Evolutionary conservation across 352 stramenopile species (phyloP).

Genomic region (Globisporangium viniferum): DNA sequence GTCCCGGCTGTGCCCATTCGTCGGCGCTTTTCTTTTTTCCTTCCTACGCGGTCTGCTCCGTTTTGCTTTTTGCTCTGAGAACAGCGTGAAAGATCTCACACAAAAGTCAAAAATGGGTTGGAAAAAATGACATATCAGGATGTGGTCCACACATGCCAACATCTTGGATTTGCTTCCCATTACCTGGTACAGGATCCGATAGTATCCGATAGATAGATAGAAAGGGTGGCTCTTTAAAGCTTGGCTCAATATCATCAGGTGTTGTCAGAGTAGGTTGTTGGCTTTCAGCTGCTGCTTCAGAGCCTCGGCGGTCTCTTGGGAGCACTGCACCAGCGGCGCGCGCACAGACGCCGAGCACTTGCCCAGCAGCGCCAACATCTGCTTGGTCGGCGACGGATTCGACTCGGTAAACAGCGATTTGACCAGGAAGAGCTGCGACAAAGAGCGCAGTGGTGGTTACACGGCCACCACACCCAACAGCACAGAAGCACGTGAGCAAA

Average conservation of each 20-base stretch:
- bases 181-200: too few species aligned
- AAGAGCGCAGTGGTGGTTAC: not conserved
- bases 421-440: constrained; percentile 78
- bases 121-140: too few species aligned
- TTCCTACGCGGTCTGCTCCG: too few species aligned
- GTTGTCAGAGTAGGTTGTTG: constrained; percentile 64
- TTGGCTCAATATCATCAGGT: not conserved
- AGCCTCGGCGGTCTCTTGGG: constrained; percentile 53
- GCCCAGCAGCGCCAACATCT: constrained; percentile 83
- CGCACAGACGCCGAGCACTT: constrained; percentile 76
- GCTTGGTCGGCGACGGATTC: constrained; percentile 90
- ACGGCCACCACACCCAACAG: not conserved
- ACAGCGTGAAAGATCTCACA: too few species aligned
- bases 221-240: too few species aligned
- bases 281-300: constrained; percentile 59
- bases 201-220: too few species aligned
- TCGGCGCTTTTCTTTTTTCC: too few species aligned
- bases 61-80: too few species aligned
- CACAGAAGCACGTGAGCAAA: not conserved
- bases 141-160: too few species aligned
- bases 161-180: too few species aligned
- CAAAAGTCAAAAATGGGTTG: too few species aligned
- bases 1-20: too few species aligned
- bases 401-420: constrained; percentile 90
- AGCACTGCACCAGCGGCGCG: constrained; percentile 68